These are phyloP conservation scores for Fusarium redolens DNA, from an alignment of 2,329 filamentous ascomycete species.

Conservation along the genomic window DNA sequence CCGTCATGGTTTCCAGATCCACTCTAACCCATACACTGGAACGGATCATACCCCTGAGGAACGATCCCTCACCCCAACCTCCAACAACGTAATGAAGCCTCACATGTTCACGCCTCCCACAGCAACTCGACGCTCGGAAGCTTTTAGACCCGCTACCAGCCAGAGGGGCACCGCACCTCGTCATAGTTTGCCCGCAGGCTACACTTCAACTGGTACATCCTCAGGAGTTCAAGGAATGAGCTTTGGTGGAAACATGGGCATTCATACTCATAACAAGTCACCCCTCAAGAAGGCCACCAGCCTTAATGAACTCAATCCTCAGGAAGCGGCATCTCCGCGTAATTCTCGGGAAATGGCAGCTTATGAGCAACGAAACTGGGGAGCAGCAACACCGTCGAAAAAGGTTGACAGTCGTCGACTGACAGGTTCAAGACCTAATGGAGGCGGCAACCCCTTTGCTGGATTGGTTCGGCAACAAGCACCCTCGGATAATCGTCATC, in stretches of 20 bases:
- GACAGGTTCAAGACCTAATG: constrained; percentile 36
- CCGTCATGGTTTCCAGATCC: constrained; percentile 81
- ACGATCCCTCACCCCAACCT: constrained; percentile 48
- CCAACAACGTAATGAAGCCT: constrained; percentile 53
- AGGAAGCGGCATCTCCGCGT: constrained; percentile 59
- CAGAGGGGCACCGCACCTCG: constrained; percentile 48
- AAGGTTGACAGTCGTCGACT: constrained; percentile 47
- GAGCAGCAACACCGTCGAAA: constrained; percentile 57
- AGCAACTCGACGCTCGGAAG: constrained; percentile 49
- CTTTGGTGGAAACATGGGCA: constrained; percentile 80
- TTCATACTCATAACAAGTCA: constrained; percentile 83
- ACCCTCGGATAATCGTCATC: constrained; percentile 57
- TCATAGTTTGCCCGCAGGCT: constrained; percentile 51
- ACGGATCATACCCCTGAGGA: constrained; percentile 59
- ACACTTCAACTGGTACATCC: constrained; percentile 46
- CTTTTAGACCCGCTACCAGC: constrained; percentile 47
- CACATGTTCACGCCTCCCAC: constrained; percentile 58
- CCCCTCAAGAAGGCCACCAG: constrained; percentile 82
- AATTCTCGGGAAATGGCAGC: constrained; percentile 73
- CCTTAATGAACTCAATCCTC: constrained; percentile 66
- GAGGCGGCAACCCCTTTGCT: constrained; percentile 54
- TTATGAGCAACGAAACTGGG: constrained; percentile 60
- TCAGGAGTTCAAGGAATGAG: constrained; percentile 43
- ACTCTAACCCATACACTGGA: constrained; percentile 84
- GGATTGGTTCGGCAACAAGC: constrained; percentile 51